phyloP scores from a whole-genome alignment of 2,329 filamentous ascomycete species.

The Zalaria sp. region DNA sequence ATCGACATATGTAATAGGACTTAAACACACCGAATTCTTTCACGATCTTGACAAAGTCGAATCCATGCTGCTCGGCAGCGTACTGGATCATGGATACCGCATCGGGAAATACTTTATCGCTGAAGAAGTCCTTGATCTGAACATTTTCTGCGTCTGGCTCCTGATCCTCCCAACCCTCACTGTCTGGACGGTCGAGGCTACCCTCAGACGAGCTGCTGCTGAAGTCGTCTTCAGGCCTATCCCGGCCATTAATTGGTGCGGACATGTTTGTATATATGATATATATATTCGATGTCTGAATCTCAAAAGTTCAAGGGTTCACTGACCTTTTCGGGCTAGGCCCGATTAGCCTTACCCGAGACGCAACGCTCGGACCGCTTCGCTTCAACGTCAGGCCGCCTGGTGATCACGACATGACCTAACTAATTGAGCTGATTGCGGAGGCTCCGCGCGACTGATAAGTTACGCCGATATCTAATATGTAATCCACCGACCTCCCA shows the following conservation, averaged over 20 bases:
- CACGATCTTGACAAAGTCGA: slow-evolving; percentile 23
- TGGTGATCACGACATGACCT: no score
- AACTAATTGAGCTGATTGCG: no score
- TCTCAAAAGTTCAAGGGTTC: no score
- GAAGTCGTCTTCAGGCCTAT: background rate
- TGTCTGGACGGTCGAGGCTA: slow-evolving; percentile 11
- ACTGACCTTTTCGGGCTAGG: no score
- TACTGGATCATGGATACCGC: slow-evolving; percentile 23
- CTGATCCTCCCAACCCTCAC: slow-evolving; percentile 30
- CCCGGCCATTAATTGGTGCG: no score
- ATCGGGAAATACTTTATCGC: slow-evolving; percentile 18
- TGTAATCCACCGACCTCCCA: no score
- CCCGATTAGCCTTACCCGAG: no score
- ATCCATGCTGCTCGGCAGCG: slow-evolving; percentile 20
- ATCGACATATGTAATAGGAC: background rate
- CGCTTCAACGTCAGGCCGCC: no score
- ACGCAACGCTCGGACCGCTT: no score
- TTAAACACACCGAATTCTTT: slow-evolving; percentile 20
- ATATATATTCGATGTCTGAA: background rate
- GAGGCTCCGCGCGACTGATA: no score
- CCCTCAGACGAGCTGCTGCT: slow-evolving; percentile 6
- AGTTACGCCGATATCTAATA: no score
- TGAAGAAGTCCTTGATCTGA: slow-evolving; percentile 25
- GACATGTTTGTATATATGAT: slow-evolving; percentile 7
- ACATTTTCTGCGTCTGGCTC: slow-evolving; percentile 25